These are phyloP conservation scores for Cerrena zonata DNA, from an alignment of 1,284 basidiomycete species.

Conservation along the genomic window DNA sequence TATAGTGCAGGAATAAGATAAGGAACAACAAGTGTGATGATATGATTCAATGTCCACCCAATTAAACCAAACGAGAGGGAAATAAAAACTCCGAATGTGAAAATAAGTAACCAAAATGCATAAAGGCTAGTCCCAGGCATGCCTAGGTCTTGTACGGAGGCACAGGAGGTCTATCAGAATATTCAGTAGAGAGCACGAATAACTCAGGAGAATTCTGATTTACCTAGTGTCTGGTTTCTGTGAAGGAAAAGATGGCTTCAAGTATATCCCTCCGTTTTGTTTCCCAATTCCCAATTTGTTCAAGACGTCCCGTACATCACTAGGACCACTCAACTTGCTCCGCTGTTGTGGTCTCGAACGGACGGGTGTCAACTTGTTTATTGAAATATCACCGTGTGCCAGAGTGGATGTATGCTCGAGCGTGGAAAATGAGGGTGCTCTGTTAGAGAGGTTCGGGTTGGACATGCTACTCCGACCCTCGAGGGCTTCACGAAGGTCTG, in stretches of 20 bases:
- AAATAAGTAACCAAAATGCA: neutral
- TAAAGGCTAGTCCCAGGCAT: neutral
- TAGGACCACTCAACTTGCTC: constrained; percentile 44
- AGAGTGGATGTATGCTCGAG: constrained; percentile 59
- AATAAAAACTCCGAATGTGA: neutral
- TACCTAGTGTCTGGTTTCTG: constrained; percentile 38
- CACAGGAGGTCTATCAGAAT: neutral
- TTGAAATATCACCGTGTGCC: constrained; percentile 34
- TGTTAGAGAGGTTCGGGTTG: constrained; percentile 55
- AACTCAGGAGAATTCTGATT: constrained; percentile 9
- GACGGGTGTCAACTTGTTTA: constrained; percentile 35
- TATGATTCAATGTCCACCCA: too few relatives aligned
- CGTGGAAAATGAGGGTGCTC: constrained; percentile 67
- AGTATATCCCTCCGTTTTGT: constrained; percentile 49
- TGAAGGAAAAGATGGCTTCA: constrained; percentile 65
- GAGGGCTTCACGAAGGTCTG: constrained; percentile 78
- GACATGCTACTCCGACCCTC: constrained; percentile 78
- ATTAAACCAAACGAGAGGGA: neutral
- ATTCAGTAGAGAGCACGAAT: neutral
- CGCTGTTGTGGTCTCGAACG: constrained; percentile 53
- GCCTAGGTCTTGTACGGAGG: constrained; percentile 8
- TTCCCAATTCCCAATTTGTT: constrained; percentile 74
- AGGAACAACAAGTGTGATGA: too few relatives aligned
- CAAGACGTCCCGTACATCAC: constrained; percentile 74
- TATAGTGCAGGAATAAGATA: neutral